These are phyloP conservation scores for Chlamydomonas incerta DNA, from an alignment of 139 green algal species.

Conservation along the genomic window DNA sequence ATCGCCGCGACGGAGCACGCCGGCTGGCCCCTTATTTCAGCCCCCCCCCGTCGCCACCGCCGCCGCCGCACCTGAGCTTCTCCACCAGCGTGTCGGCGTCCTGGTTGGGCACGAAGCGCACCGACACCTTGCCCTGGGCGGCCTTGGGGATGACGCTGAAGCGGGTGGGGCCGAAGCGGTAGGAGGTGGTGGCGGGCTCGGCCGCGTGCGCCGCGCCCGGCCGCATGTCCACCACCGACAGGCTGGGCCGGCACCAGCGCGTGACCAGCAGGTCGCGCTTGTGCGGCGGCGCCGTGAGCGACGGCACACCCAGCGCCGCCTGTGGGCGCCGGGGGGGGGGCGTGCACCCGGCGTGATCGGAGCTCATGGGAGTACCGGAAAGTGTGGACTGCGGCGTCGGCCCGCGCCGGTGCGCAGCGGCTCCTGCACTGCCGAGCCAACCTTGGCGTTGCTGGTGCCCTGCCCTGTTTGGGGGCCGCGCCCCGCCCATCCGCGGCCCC, in stretches of 20 bases:
- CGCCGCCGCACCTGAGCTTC: constrained; percentile 45
- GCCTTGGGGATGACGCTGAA: constrained; percentile 94
- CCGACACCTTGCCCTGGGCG: constrained; percentile 81
- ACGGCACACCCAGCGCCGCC: constrained; percentile 70
- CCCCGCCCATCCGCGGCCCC: too few species aligned
- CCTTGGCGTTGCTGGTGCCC: too few species aligned
- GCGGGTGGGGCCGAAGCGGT: constrained; percentile 89
- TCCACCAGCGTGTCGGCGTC: constrained; percentile 71
- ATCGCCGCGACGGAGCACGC: too few species aligned
- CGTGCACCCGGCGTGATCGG: too few species aligned
- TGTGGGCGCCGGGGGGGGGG: too few species aligned
- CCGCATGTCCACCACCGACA: constrained; percentile 91
- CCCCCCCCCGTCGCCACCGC: too few species aligned
- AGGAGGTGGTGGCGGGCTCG: constrained; percentile 29
- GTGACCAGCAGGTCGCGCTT: constrained; percentile 82
- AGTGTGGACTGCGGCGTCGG: too few species aligned
- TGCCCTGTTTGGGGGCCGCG: not conserved
- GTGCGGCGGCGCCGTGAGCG: constrained; percentile 65
- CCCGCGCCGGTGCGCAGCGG: too few species aligned
- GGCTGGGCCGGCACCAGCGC: constrained; percentile 89
- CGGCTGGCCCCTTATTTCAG: too few species aligned
- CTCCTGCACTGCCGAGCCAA: too few species aligned
- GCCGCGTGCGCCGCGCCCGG: not conserved
- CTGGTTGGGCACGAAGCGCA: constrained; percentile 79
- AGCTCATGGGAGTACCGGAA: too few species aligned